These are phyloP conservation scores for Lasiodiplodia theobromae DNA, from an alignment of 2,329 filamentous ascomycete genomes.

Conservation along the genomic window DNA sequence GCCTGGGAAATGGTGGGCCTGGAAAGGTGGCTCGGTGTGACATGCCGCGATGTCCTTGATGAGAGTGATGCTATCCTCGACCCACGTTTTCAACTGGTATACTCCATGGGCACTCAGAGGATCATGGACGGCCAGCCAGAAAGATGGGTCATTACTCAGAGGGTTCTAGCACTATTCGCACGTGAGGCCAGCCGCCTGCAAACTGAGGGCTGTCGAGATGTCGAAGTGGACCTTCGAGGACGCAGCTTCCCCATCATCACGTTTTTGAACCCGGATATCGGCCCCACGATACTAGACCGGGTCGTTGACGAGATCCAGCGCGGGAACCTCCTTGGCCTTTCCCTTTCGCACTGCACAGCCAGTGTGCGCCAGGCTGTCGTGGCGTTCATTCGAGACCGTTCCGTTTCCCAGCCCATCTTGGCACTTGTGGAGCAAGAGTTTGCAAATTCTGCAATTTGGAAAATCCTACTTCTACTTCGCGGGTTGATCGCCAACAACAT, in stretches of 20 bases:
- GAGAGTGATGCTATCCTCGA: conserved; percentile 22
- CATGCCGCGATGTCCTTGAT: conserved; percentile 58
- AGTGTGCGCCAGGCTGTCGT: conserved; percentile 54
- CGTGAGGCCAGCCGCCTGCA: conserved; percentile 62
- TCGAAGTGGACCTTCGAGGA: conserved; percentile 70
- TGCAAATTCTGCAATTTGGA: conserved; percentile 1
- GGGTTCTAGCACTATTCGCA: conserved; percentile 37
- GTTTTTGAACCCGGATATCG: conserved; percentile 38
- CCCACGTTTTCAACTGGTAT: conserved; percentile 18
- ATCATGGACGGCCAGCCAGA: conserved; percentile 19
- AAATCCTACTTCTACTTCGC: conserved; percentile 56
- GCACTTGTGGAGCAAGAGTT: conserved; percentile 52
- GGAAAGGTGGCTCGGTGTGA: conserved; percentile 55
- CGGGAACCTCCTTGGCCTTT: neutral
- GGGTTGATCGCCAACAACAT: conserved; percentile 65
- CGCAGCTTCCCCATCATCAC: conserved; percentile 55
- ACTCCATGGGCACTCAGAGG: conserved; percentile 26
- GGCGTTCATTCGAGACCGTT: conserved; percentile 63
- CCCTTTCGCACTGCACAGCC: neutral
- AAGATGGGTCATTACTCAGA: conserved; percentile 13
- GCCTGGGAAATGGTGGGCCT: neutral
- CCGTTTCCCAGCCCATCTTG: conserved; percentile 55
- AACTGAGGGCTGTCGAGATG: conserved; percentile 54
- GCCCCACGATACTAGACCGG: conserved; percentile 47
- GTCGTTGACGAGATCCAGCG: conserved; percentile 66